Percentiles rank a stretch among this genome's conserved stretches.
Conservation (phyloP, 2,329 filamentous ascomycete species). For the Exophiala phaeomuriformis region DNA sequence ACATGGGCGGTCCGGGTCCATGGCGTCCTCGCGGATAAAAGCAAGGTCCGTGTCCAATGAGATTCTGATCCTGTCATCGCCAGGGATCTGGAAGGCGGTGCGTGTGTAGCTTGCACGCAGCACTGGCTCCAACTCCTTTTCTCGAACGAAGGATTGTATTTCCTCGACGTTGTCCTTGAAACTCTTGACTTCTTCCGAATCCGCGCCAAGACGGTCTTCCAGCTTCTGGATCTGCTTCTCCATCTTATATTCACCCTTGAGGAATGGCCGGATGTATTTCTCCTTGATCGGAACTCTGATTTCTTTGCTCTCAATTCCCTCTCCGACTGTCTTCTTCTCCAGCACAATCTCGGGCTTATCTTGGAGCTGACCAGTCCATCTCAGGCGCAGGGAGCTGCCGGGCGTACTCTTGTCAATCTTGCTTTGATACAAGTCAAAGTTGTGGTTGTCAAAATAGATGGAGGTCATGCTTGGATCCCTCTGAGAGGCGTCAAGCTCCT, state of each 20-base stretch:
- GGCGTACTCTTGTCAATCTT: constrained; percentile 72
- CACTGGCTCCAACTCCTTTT: constrained; percentile 72
- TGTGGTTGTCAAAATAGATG: constrained; percentile 85
- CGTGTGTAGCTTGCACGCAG: constrained; percentile 88
- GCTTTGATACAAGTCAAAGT: constrained; percentile 76
- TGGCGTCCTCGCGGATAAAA: constrained; percentile 67
- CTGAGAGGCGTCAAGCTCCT: constrained; percentile 69
- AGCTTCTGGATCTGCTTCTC: constrained; percentile 87
- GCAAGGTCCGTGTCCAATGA: constrained; percentile 89
- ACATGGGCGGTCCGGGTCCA: constrained; percentile 79
- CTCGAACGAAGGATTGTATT: constrained; percentile 72
- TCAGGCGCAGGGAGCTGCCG: constrained; percentile 73
- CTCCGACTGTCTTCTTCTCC: constrained; percentile 80
- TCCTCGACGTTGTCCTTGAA: constrained; percentile 66
- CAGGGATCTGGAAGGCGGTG: constrained; percentile 92
- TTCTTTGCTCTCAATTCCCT: constrained; percentile 70
- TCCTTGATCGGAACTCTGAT: constrained; percentile 80
- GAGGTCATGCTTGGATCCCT: constrained; percentile 86
- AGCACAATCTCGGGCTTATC: constrained; percentile 72
- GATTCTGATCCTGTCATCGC: constrained; percentile 81
- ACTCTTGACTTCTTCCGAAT: constrained; percentile 57
- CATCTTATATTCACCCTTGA: constrained; percentile 81
- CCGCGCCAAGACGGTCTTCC: constrained; percentile 63
- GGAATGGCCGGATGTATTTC: constrained; percentile 83
- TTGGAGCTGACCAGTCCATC: constrained; percentile 84